These are phyloP conservation scores for Plasmodium ovale DNA, from an alignment of 169 alveolate species.

Conservation along the genomic window DNA sequence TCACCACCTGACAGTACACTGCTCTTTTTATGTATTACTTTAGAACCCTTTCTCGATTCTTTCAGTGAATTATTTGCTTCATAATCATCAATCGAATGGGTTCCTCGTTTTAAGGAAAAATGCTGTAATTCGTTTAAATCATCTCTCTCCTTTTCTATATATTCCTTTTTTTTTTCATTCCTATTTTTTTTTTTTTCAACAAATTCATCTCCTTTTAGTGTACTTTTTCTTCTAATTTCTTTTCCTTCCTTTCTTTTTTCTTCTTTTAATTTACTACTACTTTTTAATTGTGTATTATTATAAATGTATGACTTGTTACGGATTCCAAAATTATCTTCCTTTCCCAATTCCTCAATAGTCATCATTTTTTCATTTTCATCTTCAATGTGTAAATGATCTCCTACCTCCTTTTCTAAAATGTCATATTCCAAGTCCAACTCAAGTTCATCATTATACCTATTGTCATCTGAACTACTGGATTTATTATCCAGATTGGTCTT, in stretches of 20 bases:
- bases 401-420: conserved; percentile 57
- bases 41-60: neutral
- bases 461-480: conserved; percentile 16
- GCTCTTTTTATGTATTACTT: neutral
- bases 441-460: conserved; percentile 20
- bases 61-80: neutral
- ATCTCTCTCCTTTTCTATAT: neutral
- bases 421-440: neutral
- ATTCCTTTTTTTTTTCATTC: neutral
- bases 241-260: neutral
- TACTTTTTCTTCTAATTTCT: neutral
- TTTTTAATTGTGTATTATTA: neutral
- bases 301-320: neutral
- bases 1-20: neutral
- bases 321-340: conserved; percentile 17
- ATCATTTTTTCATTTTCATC: neutral
- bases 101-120: too few species aligned
- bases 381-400: conserved; percentile 46
- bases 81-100: too few species aligned
- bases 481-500: neutral
- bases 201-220: neutral
- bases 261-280: neutral
- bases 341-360: neutral
- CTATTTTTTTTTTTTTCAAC: neutral
- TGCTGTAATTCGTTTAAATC: neutral